Base-by-base conservation (phyloP, 176 grass and related monocot species). In the Eremochloa ophiuroides region DNA sequence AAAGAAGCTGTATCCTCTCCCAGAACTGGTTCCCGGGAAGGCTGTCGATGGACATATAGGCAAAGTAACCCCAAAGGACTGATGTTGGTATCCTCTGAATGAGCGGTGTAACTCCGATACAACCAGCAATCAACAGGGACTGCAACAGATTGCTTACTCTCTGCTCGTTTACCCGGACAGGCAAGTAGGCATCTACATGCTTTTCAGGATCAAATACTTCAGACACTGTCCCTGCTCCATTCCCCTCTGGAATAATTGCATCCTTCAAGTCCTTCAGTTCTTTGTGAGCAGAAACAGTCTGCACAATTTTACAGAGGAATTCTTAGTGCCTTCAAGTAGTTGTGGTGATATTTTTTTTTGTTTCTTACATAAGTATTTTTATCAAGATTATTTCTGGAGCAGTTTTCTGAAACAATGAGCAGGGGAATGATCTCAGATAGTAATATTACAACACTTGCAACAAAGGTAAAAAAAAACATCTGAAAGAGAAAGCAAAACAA, bases 21-120 rank as follows among this genome's bases (percentile, higher is more conserved):
- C 85, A 90, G 80, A 97, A 97, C 76, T 97, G 91, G 85, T 94
- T 97, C 76, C 94, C 91, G 29, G 94, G 94, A 63, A 97, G 81
- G 74, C 87, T 97, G 50, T 97, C 94, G 12, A 89, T 86, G 69
- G 91, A 93, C 91, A 97, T 97, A 55, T 97, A 97, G 35, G 89
- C 94, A 10, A 97, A 97, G 77, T 97, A 94, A 56, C 94, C 94
- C 94, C 94, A 97, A 13, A 97, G 89, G 15, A 94, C 91, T 34
- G 94, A 94, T 74, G 94, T 94, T 0, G 89, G 94, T 75, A 97
- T 97, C 87, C 56, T 90, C 87, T 84, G 91, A 69, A 94, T 97
- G 68, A 90, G 69, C 1, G 94, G 94, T 48, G 86, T 90, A 16
- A 88, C 77, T 73, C 91, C 89, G 56, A 97, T 17, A 41, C 94